A percentile compares a stretch with the other conserved stretches of the same genome.
Conservation (phyloP, 2,329 filamentous ascomycete species). For the Verticillium nubilum region DNA sequence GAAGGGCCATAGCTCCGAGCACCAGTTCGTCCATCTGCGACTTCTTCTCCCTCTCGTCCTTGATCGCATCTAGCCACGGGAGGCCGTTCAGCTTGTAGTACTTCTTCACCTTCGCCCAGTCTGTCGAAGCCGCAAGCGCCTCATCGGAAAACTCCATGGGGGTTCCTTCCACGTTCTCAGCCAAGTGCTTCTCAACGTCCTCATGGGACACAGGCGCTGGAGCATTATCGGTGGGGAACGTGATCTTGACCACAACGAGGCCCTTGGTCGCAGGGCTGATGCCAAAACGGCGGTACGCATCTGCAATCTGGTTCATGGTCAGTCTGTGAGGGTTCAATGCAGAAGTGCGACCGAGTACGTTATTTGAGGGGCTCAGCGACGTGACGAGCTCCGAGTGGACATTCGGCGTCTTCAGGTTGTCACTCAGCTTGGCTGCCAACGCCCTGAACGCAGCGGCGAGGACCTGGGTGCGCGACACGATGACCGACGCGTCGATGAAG, state of each 20-base stretch:
- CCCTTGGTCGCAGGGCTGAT: conserved; percentile 64
- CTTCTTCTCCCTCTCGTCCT: conserved; percentile 35
- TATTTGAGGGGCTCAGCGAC: conserved; percentile 74
- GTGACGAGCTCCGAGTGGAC: conserved; percentile 87
- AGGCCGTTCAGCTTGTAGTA: conserved; percentile 75
- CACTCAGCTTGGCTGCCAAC: conserved; percentile 58
- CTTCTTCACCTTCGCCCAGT: conserved; percentile 69
- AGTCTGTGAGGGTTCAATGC: background rate
- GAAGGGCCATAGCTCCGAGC: conserved; percentile 72
- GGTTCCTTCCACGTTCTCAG: conserved; percentile 55
- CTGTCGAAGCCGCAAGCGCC: conserved; percentile 52
- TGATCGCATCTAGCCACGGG: conserved; percentile 40
- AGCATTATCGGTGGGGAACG: conserved; percentile 39
- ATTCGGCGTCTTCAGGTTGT: conserved; percentile 70
- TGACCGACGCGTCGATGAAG: conserved; percentile 79
- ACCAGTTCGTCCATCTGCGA: conserved; percentile 63
- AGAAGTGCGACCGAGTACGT: conserved; percentile 44
- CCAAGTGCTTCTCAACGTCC: conserved; percentile 54
- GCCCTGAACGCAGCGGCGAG: conserved; percentile 74
- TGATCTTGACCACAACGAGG: conserved; percentile 78
- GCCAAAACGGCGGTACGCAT: conserved; percentile 86
- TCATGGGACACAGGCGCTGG: conserved; percentile 38
- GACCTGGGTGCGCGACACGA: conserved; percentile 67
- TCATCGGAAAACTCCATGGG: conserved; percentile 56
- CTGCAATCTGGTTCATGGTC: conserved; percentile 63